phyloP scores from a whole-genome alignment of 352 stramenopile genomes.

The Globisporangium takayamanum region DNA sequence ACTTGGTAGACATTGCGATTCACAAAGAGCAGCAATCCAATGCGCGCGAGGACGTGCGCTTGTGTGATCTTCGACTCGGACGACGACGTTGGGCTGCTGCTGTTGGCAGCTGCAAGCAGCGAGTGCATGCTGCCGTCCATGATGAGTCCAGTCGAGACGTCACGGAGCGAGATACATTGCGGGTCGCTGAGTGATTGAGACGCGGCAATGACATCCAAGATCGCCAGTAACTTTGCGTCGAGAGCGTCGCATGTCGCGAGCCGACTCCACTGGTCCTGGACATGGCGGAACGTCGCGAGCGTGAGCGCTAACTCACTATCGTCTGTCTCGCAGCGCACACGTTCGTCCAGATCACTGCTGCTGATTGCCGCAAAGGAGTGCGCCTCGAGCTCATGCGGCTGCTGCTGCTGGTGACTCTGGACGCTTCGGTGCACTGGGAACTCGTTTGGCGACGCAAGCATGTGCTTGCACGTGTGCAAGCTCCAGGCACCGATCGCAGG shows the following conservation, averaged over 20 bases:
- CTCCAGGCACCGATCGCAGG: slow-evolving; percentile 36
- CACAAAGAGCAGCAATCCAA: slow-evolving; percentile 32
- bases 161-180: slow-evolving; percentile 21
- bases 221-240: slow-evolving; percentile 24
- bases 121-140: slow-evolving; percentile 13
- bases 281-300: background rate
- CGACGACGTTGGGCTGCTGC: too few species aligned
- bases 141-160: slow-evolving; percentile 24
- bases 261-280: slow-evolving; percentile 2
- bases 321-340: background rate
- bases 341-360: background rate
- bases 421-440: slow-evolving; percentile 35
- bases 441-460: slow-evolving; percentile 31
- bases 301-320: background rate
- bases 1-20: slow-evolving; percentile 39
- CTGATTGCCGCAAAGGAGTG: background rate
- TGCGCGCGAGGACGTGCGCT: slow-evolving; percentile 18
- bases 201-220: slow-evolving; percentile 20
- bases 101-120: background rate
- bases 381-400: background rate
- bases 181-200: slow-evolving; percentile 16
- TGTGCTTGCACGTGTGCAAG: slow-evolving; percentile 35
- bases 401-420: background rate
- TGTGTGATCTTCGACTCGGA: background rate
- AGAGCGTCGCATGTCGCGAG: background rate